These are phyloP conservation scores for Myxozyma melibiosi DNA, from an alignment of 805 yeast genomes.

Conservation along the genomic window DNA sequence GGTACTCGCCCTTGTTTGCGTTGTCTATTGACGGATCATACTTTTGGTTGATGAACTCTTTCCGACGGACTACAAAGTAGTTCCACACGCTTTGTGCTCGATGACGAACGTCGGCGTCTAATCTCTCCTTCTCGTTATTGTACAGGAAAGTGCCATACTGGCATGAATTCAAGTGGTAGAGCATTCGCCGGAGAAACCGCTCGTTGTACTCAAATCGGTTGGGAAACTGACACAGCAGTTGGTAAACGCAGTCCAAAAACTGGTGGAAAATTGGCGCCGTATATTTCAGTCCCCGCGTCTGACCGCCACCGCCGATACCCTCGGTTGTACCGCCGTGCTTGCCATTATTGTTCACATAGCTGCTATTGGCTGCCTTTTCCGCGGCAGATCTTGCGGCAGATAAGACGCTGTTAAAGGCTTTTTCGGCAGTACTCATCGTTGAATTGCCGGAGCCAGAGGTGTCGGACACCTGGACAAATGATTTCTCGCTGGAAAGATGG, in stretches of 20 bases:
- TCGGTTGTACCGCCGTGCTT: conserved; percentile 16
- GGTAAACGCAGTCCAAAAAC: conserved; percentile 87
- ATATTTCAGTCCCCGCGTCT: conserved; percentile 46
- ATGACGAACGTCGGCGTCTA: conserved; percentile 46
- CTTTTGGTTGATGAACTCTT: conserved; percentile 63
- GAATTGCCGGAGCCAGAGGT: conserved; percentile 33
- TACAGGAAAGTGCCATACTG: conserved; percentile 90
- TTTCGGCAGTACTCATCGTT: conserved; percentile 46
- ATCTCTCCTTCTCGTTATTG: conserved; percentile 69
- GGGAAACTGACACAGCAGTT: conserved; percentile 71
- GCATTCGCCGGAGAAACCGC: conserved; percentile 76
- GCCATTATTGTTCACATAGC: conserved; percentile 12
- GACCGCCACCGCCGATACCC: conserved; percentile 16
- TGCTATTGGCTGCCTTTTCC: conserved; percentile 14
- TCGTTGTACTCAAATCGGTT: conserved; percentile 82
- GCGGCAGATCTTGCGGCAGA: conserved; percentile 45
- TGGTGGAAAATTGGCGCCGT: conserved; percentile 95
- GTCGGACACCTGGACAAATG: conserved; percentile 35
- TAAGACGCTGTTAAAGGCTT: conserved; percentile 51
- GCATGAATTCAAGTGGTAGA: conserved; percentile 88
- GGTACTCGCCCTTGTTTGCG: conserved; percentile 41
- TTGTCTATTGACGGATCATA: conserved; percentile 43
- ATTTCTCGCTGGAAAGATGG: conserved; percentile 59
- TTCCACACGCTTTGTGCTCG: conserved; percentile 88
- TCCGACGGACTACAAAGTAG: conserved; percentile 74